Conservation (phyloP, 2,329 filamentous ascomycete genomes). For the Microsporum audouinii region DNA sequence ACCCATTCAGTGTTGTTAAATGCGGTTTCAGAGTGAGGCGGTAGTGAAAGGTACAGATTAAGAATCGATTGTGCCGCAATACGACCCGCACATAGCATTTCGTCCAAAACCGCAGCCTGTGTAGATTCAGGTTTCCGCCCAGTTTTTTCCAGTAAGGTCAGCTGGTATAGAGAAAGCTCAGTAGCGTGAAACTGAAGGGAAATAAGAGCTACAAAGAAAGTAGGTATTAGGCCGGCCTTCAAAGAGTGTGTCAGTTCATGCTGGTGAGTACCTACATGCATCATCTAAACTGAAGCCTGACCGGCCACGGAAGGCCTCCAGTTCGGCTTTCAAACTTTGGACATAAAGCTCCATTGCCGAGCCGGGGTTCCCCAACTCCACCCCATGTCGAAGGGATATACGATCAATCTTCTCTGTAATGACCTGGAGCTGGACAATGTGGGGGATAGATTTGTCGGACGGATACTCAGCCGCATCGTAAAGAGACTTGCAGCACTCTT, state of each 20-base stretch:
- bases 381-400: conserved; percentile 14
- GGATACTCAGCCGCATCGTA: conserved; percentile 23
- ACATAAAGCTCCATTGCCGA: conserved; percentile 24
- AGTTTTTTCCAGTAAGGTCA: conserved; percentile 28
- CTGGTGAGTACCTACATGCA: conserved; percentile 20
- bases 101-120: conserved; percentile 16
- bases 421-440: conserved; percentile 29
- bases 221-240: neutral
- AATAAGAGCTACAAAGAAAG: conserved; percentile 23
- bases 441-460: conserved; percentile 27
- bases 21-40: conserved; percentile 24
- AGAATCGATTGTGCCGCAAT: conserved; percentile 17
- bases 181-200: conserved; percentile 31
- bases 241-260: neutral
- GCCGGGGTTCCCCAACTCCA: conserved; percentile 12
- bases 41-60: conserved; percentile 26
- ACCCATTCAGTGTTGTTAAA: conserved; percentile 34
- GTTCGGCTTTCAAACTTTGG: conserved; percentile 21
- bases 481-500: conserved; percentile 28
- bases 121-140: too few relatives aligned
- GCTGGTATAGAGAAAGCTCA: conserved; percentile 32
- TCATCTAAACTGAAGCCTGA: conserved; percentile 21
- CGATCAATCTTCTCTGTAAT: conserved; percentile 31
- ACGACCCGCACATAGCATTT: neutral
- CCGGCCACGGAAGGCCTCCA: conserved; percentile 24